Evolutionary conservation across 1,139 yeast species (phyloP).

Genomic region (Magnusiomyces clavatus): DNA sequence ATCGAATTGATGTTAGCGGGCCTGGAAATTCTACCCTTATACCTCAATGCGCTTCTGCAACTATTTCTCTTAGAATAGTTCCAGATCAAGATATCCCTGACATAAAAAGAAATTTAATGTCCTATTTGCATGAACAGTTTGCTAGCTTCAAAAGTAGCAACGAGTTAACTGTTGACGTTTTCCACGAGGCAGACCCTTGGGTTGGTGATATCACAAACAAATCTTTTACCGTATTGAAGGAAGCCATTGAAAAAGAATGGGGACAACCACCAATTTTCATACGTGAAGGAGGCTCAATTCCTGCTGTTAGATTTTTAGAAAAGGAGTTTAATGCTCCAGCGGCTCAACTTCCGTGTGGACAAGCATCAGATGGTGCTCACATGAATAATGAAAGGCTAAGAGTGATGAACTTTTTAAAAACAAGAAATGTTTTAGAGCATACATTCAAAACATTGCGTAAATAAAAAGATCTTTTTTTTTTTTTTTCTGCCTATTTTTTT

Average conservation of each 20-base stretch:
- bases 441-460: conserved; percentile 19
- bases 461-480: not conserved
- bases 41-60: conserved; percentile 71
- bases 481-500: not conserved
- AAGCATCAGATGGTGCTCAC: conserved; percentile 91
- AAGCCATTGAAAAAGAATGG: conserved; percentile 49
- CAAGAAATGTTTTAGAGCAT: conserved; percentile 52
- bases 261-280: conserved; percentile 68
- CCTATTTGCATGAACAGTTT: conserved; percentile 43
- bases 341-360: conserved; percentile 95
- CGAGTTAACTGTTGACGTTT: conserved; percentile 47
- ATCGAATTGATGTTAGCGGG: conserved; percentile 77
- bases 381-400: conserved; percentile 79
- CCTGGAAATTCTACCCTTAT: conserved; percentile 87
- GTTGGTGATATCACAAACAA: conserved; percentile 73
- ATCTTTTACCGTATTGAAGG: conserved; percentile 58
- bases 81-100: conserved; percentile 71
- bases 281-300: conserved; percentile 96
- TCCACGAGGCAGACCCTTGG: conserved; percentile 95
- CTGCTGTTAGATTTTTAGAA: conserved; percentile 79
- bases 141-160: conserved; percentile 49
- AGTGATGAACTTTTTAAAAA: conserved; percentile 65
- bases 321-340: conserved; percentile 80
- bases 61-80: conserved; percentile 76
- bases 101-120: conserved; percentile 45